phyloP scores from a whole-genome alignment of 192 early-diverging fungal genomes.

The Backusella macrospora region DNA sequence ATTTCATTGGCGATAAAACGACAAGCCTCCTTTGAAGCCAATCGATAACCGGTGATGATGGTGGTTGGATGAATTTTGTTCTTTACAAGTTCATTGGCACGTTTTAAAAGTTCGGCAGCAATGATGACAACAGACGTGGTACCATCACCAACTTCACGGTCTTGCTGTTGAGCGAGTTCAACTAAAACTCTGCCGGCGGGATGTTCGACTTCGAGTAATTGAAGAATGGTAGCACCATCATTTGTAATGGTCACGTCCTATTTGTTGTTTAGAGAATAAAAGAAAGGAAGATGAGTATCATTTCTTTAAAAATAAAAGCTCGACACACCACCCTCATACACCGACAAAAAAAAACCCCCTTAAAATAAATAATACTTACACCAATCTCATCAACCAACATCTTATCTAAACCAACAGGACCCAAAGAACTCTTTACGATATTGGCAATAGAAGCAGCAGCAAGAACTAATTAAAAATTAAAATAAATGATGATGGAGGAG shows the following conservation, averaged over 20 bases:
- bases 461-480: conserved; percentile 66
- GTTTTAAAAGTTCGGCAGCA: conserved; percentile 93
- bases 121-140: conserved; percentile 99
- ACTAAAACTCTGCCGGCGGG: conserved; percentile 96
- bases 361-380: conserved; percentile 52
- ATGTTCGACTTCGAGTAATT: conserved; percentile 97
- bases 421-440: conserved; percentile 97
- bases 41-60: conserved; percentile 96
- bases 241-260: conserved; percentile 99
- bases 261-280: neutral
- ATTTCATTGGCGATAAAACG: conserved; percentile 97
- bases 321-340: too few relatives aligned
- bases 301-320: neutral
- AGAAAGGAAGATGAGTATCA: neutral
- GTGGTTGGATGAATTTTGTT: conserved; percentile 99
- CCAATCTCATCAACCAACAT: conserved; percentile 99
- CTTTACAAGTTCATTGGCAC: conserved; percentile 97
- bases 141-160: conserved; percentile 99
- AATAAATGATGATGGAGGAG: too few relatives aligned
- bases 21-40: conserved; percentile 97
- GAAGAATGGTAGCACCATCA: conserved; percentile 98
- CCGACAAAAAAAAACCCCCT: too few relatives aligned
- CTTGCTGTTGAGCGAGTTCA: conserved; percentile 99
- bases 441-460: conserved; percentile 96
- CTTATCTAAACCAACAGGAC: conserved; percentile 99